These are phyloP conservation scores for Astragalus glycyphyllos DNA, from an alignment of 306 rosid genomes.

Conservation along the genomic window DNA sequence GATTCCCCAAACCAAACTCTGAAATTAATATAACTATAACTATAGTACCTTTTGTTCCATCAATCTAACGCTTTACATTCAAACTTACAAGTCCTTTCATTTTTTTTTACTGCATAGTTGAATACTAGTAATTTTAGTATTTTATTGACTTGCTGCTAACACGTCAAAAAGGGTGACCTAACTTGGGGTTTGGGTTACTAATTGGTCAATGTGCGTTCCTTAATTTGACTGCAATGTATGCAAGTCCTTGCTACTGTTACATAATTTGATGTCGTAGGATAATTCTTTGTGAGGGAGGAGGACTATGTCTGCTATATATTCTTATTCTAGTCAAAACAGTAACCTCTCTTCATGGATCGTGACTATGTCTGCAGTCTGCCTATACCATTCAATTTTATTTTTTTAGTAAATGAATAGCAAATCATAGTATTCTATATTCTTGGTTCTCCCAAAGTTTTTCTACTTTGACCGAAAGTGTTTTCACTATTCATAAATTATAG, in stretches of 20 bases:
- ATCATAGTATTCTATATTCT: too few relatives aligned
- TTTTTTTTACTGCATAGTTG: neutral
- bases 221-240: constrained; percentile 36
- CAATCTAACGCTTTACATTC: constrained; percentile 17
- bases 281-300: neutral
- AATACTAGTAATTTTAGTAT: neutral
- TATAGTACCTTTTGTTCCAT: constrained; percentile 23
- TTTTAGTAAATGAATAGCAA: neutral
- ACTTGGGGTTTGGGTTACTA: neutral
- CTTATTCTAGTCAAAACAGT: constrained; percentile 25
- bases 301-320: constrained; percentile 2
- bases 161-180: constrained; percentile 18
- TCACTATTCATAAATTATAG: too few relatives aligned
- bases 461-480: too few relatives aligned
- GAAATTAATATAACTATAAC: neutral
- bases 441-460: too few relatives aligned
- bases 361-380: constrained; percentile 34
- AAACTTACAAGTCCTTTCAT: constrained; percentile 31
- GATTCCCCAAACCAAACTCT: constrained; percentile 47
- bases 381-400: constrained; percentile 2
- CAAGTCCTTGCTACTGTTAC: neutral
- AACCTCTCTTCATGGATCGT: constrained; percentile 2
- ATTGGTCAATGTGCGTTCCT: neutral
- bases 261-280: neutral
- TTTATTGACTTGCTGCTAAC: neutral